Evolutionary conservation across 495 filamentous ascomycete species (phyloP).

Genomic region (Penicillium alfredii): DNA sequence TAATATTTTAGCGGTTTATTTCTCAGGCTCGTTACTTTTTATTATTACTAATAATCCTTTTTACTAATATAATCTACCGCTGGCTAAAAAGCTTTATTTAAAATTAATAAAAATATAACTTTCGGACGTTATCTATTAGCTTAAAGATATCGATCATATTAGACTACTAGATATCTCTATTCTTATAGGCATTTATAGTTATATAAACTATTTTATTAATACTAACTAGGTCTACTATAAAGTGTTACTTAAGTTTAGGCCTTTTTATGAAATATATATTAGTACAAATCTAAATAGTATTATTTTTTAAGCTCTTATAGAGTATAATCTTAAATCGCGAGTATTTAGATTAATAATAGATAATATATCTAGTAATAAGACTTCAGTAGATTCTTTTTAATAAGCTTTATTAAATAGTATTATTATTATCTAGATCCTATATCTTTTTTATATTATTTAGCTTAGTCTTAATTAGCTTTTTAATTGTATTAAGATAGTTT

Average conservation of each 20-base stretch:
- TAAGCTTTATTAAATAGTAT: constrained; percentile 4
- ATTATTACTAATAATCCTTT: too few species aligned
- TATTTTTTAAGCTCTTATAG: constrained; percentile 1
- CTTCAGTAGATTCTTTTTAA: constrained; percentile 2
- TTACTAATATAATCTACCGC: too few species aligned
- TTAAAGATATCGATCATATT: constrained; percentile 9
- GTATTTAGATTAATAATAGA: constrained; percentile 9
- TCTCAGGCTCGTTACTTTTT: too few species aligned
- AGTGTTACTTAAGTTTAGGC: constrained; percentile 11
- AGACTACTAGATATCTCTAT: constrained; percentile 11
- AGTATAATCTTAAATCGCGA: constrained; percentile 8
- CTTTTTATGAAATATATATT: constrained; percentile 4
- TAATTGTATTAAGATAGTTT: constrained; percentile 1
- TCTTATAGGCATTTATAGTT: constrained; percentile 6
- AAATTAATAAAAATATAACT: too few species aligned
- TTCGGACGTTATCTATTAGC: too few species aligned
- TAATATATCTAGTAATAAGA: constrained; percentile 12
- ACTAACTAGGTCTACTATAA: constrained; percentile 8
- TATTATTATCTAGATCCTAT: constrained; percentile 8
- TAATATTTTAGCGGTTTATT: too few species aligned
- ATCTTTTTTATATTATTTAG: constrained; percentile 11
- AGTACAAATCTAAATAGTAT: constrained; percentile 7
- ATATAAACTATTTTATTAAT: too few species aligned
- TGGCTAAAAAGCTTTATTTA: too few species aligned
- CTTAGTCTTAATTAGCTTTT: constrained; percentile 13